Percentiles rank a stretch among this genome's conserved stretches.
Evolutionary conservation across 495 filamentous ascomycete genomes (phyloP).

Genomic region (Tricharina praecox): DNA sequence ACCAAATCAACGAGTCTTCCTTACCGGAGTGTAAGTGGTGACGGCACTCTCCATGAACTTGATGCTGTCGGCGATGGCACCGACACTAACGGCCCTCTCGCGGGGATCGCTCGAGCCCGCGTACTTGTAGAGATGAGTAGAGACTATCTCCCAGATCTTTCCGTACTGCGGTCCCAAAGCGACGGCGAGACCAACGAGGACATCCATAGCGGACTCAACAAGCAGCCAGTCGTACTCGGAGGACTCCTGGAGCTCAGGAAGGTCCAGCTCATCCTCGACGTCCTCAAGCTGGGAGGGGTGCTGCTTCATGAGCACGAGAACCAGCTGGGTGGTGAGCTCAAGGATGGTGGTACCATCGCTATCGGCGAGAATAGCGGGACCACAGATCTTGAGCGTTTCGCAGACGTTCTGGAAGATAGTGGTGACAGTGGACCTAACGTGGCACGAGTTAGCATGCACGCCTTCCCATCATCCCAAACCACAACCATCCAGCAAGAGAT

Average conservation of each 20-base stretch:
- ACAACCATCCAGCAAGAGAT: conserved; percentile 13
- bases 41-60: conserved; percentile 62
- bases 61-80: conserved; percentile 83
- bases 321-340: conserved; percentile 30
- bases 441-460: conserved; percentile 7
- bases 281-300: conserved; percentile 83
- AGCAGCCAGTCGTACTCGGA: conserved; percentile 97
- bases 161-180: conserved; percentile 67
- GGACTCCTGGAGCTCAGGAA: conserved; percentile 54
- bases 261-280: conserved; percentile 57
- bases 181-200: conserved; percentile 61
- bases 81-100: conserved; percentile 77
- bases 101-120: conserved; percentile 64
- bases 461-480: neutral
- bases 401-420: conserved; percentile 92
- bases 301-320: conserved; percentile 62
- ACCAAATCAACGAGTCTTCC: conserved; percentile 1
- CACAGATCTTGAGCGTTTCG: conserved; percentile 80
- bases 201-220: conserved; percentile 84
- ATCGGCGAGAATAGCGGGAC: conserved; percentile 62
- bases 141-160: conserved; percentile 83
- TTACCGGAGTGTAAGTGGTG: conserved; percentile 50
- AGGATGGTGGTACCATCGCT: conserved; percentile 42
- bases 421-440: conserved; percentile 59
- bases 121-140: conserved; percentile 76